Percentiles rank a stretch among this genome's conserved stretches.
These are phyloP conservation scores for Cystobasidium tubakii DNA, from an alignment of 768 basidiomycete species.

Conservation along the genomic window DNA sequence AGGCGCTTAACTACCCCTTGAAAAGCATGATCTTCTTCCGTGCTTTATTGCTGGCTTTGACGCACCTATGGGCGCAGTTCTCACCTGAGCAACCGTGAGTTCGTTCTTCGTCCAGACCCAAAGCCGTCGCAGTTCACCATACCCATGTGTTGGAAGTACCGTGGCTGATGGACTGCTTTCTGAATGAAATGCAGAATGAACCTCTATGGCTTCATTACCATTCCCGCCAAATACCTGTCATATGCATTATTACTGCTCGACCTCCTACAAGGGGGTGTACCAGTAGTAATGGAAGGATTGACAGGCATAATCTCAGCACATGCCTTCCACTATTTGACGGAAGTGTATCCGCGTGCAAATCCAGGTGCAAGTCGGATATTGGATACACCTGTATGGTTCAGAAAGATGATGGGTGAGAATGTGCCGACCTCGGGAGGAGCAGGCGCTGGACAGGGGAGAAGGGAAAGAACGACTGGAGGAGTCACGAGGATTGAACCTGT, in stretches of 20 bases:
- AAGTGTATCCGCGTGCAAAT: slow-evolving; percentile 28
- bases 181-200: too few species aligned
- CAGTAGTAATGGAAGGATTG: slow-evolving; percentile 57
- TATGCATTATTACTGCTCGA: slow-evolving; percentile 70
- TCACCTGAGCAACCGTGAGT: slow-evolving; percentile 35
- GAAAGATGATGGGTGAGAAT: not conserved
- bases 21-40: slow-evolving; percentile 58
- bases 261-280: slow-evolving; percentile 55
- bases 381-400: slow-evolving; percentile 21
- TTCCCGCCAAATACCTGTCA: slow-evolving; percentile 68
- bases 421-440: not conserved
- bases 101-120: too few species aligned
- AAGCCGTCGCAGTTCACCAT: too few species aligned
- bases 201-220: slow-evolving; percentile 68
- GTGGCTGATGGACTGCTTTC: too few species aligned
- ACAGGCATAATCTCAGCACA: slow-evolving; percentile 73
- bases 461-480: slow-evolving; percentile 19
- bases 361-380: slow-evolving; percentile 1
- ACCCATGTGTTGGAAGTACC: too few species aligned
- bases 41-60: slow-evolving; percentile 62
- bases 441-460: not conserved
- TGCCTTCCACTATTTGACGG: slow-evolving; percentile 49
- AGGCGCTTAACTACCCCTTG: slow-evolving; percentile 60
- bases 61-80: slow-evolving; percentile 56
- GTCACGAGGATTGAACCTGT: slow-evolving; percentile 23